Conservation (phyloP, 768 basidiomycete genomes). For the Termitomyces bulborhizus region DNA sequence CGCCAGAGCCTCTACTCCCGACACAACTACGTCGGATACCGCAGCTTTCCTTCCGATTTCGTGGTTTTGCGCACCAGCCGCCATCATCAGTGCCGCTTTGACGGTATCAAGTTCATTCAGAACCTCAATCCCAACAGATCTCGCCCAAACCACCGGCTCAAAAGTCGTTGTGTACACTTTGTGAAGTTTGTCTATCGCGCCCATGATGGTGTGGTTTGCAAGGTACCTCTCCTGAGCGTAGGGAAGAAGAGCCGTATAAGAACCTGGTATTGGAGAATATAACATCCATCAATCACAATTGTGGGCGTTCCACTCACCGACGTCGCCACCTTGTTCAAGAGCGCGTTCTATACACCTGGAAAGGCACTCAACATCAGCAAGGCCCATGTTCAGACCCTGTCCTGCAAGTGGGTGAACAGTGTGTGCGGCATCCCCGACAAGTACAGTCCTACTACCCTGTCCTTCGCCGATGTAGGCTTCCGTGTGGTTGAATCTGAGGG, state of each 20-base stretch:
- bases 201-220: slow-evolving; percentile 81
- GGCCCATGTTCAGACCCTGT: slow-evolving; percentile 92
- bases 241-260: slow-evolving; percentile 63
- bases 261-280: slow-evolving; percentile 38
- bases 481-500: slow-evolving; percentile 80
- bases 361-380: slow-evolving; percentile 77
- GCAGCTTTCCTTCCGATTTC: slow-evolving; percentile 6
- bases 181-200: slow-evolving; percentile 84
- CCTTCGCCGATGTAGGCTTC: slow-evolving; percentile 81
- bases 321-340: slow-evolving; percentile 64
- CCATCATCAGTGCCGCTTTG: slow-evolving; percentile 80
- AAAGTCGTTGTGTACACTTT: slow-evolving; percentile 71
- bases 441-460: slow-evolving; percentile 61
- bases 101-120: slow-evolving; percentile 82
- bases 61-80: slow-evolving; percentile 47
- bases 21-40: slow-evolving; percentile 34
- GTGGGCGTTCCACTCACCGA: slow-evolving; percentile 49
- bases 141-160: slow-evolving; percentile 75
- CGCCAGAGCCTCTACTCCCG: slow-evolving; percentile 39
- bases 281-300: not conserved
- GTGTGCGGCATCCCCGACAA: slow-evolving; percentile 96
- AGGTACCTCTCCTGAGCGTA: slow-evolving; percentile 83
- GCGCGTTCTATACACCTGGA: slow-evolving; percentile 56
- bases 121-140: slow-evolving; percentile 84
- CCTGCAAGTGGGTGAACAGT: slow-evolving; percentile 93